Percentiles rank a stretch among this genome's conserved stretches.
phyloP scores from a whole-genome alignment of 2,329 filamentous ascomycete genomes.

The Didymella pomorum region DNA sequence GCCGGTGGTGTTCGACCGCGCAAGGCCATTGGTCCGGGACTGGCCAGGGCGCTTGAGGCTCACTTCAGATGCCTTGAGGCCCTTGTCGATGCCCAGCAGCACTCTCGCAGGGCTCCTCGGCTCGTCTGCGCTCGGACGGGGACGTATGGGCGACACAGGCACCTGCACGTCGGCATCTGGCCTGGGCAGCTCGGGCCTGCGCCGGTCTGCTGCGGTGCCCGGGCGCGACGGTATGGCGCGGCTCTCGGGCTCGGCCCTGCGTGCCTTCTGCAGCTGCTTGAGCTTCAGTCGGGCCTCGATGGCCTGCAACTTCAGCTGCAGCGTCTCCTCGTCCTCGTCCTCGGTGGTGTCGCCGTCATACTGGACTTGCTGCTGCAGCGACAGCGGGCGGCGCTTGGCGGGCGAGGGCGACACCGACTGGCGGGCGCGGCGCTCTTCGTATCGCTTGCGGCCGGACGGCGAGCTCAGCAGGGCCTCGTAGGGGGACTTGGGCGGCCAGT shows the following conservation, averaged over 20 bases:
- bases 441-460: slow-evolving; percentile 79
- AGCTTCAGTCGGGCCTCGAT: slow-evolving; percentile 88
- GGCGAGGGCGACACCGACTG: slow-evolving; percentile 67
- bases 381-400: slow-evolving; percentile 53
- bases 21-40: slow-evolving; percentile 26
- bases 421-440: slow-evolving; percentile 69
- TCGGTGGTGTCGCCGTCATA: slow-evolving; percentile 70
- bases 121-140: slow-evolving; percentile 56
- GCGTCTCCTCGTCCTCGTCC: slow-evolving; percentile 85
- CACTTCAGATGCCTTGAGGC: slow-evolving; percentile 78
- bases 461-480: slow-evolving; percentile 71
- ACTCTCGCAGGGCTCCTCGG: slow-evolving; percentile 81
- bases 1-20: slow-evolving; percentile 55
- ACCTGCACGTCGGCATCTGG: slow-evolving; percentile 67
- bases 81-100: slow-evolving; percentile 88
- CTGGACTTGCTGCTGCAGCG: slow-evolving; percentile 25
- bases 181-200: slow-evolving; percentile 35
- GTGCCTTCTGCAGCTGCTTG: slow-evolving; percentile 77
- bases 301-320: slow-evolving; percentile 84
- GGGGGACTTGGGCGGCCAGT: slow-evolving; percentile 70
- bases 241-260: slow-evolving; percentile 49
- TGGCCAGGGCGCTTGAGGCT: slow-evolving; percentile 77
- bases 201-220: slow-evolving; percentile 33
- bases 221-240: slow-evolving; percentile 38
- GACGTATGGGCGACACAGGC: slow-evolving; percentile 73